Evolutionary conservation across 2,329 filamentous ascomycete species (phyloP).

Genomic region (Lachnellula suecica): DNA sequence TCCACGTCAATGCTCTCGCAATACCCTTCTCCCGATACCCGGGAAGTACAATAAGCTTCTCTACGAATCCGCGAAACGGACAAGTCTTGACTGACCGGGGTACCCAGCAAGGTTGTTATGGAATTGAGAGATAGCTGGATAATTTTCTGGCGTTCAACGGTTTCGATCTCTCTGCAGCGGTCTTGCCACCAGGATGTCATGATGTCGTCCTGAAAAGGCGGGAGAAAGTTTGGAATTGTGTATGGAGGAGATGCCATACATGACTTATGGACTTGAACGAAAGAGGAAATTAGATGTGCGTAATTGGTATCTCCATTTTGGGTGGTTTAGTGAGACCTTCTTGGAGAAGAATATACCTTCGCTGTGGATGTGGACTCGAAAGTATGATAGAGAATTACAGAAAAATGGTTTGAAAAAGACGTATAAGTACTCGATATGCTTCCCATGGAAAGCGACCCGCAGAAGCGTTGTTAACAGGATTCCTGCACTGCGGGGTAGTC

Average conservation of each 20-base stretch:
- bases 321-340: not conserved
- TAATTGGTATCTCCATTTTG: constrained; percentile 35
- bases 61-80: constrained; percentile 51
- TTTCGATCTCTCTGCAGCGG: constrained; percentile 46
- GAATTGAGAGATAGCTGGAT: constrained; percentile 45
- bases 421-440: too few species aligned
- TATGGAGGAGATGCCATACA: constrained; percentile 56
- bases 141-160: constrained; percentile 49
- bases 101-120: too few species aligned
- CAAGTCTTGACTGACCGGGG: constrained; percentile 55
- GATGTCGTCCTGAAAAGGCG: constrained; percentile 56
- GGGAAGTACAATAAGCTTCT: constrained; percentile 58
- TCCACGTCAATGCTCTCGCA: constrained; percentile 49
- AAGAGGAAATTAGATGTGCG: constrained; percentile 51
- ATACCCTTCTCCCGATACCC: constrained; percentile 50
- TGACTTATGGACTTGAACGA: constrained; percentile 56
- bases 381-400: too few species aligned
- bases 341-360: not conserved
- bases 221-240: constrained; percentile 57
- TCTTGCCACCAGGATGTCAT: constrained; percentile 58
- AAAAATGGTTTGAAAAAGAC: too few species aligned
- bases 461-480: too few species aligned
- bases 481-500: too few species aligned
- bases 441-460: too few species aligned
- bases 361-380: too few species aligned